These are phyloP conservation scores for Coniochaeta hoffmannii DNA, from an alignment of 2,329 filamentous ascomycete genomes.

Conservation along the genomic window DNA sequence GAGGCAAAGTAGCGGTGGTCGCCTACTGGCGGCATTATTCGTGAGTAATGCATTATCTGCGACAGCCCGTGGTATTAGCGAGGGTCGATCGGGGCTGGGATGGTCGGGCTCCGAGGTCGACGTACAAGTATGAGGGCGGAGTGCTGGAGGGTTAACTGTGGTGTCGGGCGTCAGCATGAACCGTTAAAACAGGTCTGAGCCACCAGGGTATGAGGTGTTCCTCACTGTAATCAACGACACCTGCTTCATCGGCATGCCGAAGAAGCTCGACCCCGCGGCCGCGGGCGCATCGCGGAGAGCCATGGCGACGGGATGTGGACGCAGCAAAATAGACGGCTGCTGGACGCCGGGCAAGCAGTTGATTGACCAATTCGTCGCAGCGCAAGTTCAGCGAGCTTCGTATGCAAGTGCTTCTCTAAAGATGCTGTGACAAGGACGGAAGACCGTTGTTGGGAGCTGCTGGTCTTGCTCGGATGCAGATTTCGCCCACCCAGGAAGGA, in stretches of 20 bases:
- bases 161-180: slow-evolving; percentile 15
- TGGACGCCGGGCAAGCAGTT: neutral
- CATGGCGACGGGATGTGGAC: slow-evolving; percentile 24
- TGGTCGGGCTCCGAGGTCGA: slow-evolving; percentile 6
- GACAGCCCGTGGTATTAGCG: slow-evolving; percentile 5
- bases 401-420: neutral
- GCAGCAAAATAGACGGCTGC: neutral
- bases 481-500: neutral
- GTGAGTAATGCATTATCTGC: slow-evolving; percentile 88
- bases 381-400: neutral
- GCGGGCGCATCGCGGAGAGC: slow-evolving; percentile 31
- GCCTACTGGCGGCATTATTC: slow-evolving; percentile 78
- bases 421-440: neutral
- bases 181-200: neutral
- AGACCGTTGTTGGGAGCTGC: neutral
- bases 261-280: slow-evolving; percentile 33
- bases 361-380: neutral
- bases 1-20: slow-evolving; percentile 89
- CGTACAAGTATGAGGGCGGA: slow-evolving; percentile 66
- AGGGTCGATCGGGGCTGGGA: neutral
- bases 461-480: neutral
- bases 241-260: slow-evolving; percentile 62
- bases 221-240: slow-evolving; percentile 58
- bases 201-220: slow-evolving; percentile 1
- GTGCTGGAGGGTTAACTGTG: slow-evolving; percentile 71